Base-by-base conservation (phyloP, 352 stramenopile genomes). In the Globisporangium carolinianum region DNA sequence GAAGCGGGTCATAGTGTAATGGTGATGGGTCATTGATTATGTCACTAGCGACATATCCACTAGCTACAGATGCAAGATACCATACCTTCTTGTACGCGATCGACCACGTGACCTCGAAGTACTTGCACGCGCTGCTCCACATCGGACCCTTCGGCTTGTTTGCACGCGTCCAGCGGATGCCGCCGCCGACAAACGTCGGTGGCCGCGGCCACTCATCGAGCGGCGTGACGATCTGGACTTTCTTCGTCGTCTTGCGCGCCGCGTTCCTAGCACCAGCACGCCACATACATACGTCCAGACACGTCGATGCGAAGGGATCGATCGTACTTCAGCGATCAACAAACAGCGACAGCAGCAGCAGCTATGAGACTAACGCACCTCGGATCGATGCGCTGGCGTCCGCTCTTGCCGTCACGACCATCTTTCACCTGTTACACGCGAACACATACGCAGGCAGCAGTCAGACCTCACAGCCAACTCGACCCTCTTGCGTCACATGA, bases 71-170 rank as follows among this genome's bases (percentile, higher is more conserved):
- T 32, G 3, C 24, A 32, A 32, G 1, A 32, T 32, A 15, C 8
- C 57, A 5, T 39, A 87, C 79, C 78, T 94, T 94, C 62, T 94
- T 91, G 74, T 94, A 94, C 46, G 79, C 78, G 49, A 91, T 89
- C 5, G 85, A 94, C 81, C 81, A 91, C 48, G 80, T 86, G 63
- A 94, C 74, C 58, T 94, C 79, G 60, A 87, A 93, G 69, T 91
- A 94, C 47, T 83, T 76, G 65, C 75, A 87, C 39, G 81, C 53
- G 24, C 72, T 77, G 58, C 78, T 90, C 85, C 85, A 94, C 11
- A 65, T 69, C 50, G 67, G 39, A 48, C 76, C 82, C 24, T 73
- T 72, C 0, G 83, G 85, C 43, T 91, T 91, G 62, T 91, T 88
- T 12, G 80, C 77, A 18, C 82, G 80, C 15, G 82, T 92, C 84